Evolutionary conservation across 2,329 filamentous ascomycete genomes (phyloP), one percentile per base, ranked within the genome.

Genomic region (Fusarium longipes): DNA sequence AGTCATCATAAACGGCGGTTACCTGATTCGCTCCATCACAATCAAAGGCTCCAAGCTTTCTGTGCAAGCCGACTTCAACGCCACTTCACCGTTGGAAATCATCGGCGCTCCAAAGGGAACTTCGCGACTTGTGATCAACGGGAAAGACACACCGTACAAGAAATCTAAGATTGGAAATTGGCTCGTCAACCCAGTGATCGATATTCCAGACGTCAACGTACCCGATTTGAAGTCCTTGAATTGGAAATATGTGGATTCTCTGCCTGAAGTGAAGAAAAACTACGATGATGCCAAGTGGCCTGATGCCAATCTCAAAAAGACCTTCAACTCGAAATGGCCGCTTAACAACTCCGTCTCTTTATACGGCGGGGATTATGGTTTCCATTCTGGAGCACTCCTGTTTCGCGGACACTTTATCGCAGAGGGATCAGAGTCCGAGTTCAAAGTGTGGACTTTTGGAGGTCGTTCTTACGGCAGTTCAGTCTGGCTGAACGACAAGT

Each of bases 221-320:
- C 89, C 77, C 0, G 78, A 85, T 9, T 80, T 94, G 3, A 80
- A 82, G 15, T 75, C 80, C 0, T 76, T 92, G 11, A 77, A 84
- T 2, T 96, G 92, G 92, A 88, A 88, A 73, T 88, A 86, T 57
- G 72, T 92, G 22, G 88, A 95, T 75, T 86, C 86, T 0, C 84
- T 96, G 1, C 92, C 92, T 0, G 92, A 95, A 74, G 80, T 92
- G 8, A 75, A 84, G 47, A 65, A 81, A 1, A 77, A 76, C 2
- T 95, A 93, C 70, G 87, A 93, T 51, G 92, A 96, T 75, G 84
- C 84, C 5, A 76, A 77, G 8, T 96, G 92, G 92, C 82, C 82
- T 0, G 68, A 73, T 0, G 91, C 91, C 1, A 78, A 89, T 61
- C 80, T 87, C 8, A 81, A 78, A 0, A 82, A 81, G 4, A 89